These are phyloP conservation scores for Silene coronaria DNA, from an alignment of 179 eudicot genomes.

Conservation along the genomic window DNA sequence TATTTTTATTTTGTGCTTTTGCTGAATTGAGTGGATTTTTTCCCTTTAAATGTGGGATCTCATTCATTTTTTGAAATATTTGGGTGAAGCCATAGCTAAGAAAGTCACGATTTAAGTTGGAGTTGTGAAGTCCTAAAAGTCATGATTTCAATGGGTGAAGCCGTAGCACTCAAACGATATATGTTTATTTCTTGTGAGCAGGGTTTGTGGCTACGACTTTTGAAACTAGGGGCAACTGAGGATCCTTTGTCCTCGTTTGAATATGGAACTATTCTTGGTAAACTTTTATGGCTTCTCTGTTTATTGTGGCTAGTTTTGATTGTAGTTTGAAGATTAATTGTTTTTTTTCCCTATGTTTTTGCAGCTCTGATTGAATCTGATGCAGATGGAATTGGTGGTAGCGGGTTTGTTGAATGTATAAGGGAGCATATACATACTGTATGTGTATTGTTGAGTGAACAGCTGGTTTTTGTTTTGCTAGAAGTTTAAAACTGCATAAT, in stretches of 20 bases:
- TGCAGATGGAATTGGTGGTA: conserved; percentile 99
- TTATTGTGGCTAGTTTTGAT: neutral
- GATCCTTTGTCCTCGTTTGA: conserved; percentile 98
- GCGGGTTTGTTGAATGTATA: conserved; percentile 98
- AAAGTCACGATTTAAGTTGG: no score
- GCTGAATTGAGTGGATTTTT: neutral
- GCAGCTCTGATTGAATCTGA: conserved; percentile 97
- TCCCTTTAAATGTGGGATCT: neutral
- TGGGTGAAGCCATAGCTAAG: conserved; percentile 1
- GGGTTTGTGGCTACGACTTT: conserved; percentile 95
- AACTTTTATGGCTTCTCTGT: neutral
- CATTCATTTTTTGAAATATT: neutral
- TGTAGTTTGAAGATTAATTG: conserved; percentile 4
- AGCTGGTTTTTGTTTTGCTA: neutral
- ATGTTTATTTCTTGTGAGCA: conserved; percentile 30
- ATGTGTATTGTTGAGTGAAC: conserved; percentile 30
- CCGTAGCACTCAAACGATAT: conserved; percentile 2
- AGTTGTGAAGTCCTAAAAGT: no score
- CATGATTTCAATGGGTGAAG: neutral
- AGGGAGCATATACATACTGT: conserved; percentile 96
- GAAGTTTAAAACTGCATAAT: conserved; percentile 5
- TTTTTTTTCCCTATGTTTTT: conserved; percentile 10
- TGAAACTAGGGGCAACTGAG: conserved; percentile 88
- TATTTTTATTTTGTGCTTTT: neutral
- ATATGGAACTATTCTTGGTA: conserved; percentile 96